Percentiles rank a stretch among this genome's conserved stretches.
Conservation (phyloP, 2,329 filamentous ascomycete genomes). For the Exophiala lecanii-corni region DNA sequence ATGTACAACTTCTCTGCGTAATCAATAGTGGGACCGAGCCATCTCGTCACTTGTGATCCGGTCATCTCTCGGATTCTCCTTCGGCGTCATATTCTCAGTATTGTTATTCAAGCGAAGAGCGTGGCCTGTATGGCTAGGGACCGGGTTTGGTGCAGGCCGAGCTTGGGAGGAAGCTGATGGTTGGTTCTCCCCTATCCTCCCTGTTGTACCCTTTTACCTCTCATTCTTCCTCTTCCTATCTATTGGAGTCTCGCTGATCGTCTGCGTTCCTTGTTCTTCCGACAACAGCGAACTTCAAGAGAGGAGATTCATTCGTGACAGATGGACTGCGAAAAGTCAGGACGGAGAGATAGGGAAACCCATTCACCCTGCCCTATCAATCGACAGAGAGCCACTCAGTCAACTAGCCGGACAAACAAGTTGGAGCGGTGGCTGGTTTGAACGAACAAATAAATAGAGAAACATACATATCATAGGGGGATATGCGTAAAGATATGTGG, state of each 20-base stretch:
- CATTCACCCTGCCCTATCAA: too few species aligned
- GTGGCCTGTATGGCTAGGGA: slow-evolving; percentile 92
- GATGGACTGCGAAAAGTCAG: slow-evolving; percentile 28
- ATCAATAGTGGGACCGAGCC: slow-evolving; percentile 96
- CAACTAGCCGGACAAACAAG: too few species aligned
- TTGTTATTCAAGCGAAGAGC: slow-evolving; percentile 96
- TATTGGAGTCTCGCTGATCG: too few species aligned
- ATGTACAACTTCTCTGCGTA: slow-evolving; percentile 19
- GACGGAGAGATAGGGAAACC: slow-evolving; percentile 24
- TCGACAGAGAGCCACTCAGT: too few species aligned
- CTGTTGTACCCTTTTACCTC: too few species aligned
- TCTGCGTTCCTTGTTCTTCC: too few species aligned
- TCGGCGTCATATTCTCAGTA: slow-evolving; percentile 97
- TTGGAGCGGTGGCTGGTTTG: too few species aligned
- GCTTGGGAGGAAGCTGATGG: slow-evolving; percentile 98
- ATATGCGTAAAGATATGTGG: too few species aligned
- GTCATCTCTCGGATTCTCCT: slow-evolving; percentile 89
- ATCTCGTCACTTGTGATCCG: slow-evolving; percentile 96
- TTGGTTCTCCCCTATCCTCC: slow-evolving; percentile 37
- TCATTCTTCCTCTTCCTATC: too few species aligned
- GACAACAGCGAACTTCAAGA: slow-evolving; percentile 26
- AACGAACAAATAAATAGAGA: too few species aligned
- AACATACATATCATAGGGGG: too few species aligned
- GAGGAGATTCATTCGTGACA: slow-evolving; percentile 22
- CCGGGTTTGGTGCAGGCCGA: slow-evolving; percentile 91